Percentiles rank a stretch among this genome's conserved stretches.
These are phyloP conservation scores for Salvia sclarea DNA, from an alignment of 305 asterid genomes.

Conservation along the genomic window DNA sequence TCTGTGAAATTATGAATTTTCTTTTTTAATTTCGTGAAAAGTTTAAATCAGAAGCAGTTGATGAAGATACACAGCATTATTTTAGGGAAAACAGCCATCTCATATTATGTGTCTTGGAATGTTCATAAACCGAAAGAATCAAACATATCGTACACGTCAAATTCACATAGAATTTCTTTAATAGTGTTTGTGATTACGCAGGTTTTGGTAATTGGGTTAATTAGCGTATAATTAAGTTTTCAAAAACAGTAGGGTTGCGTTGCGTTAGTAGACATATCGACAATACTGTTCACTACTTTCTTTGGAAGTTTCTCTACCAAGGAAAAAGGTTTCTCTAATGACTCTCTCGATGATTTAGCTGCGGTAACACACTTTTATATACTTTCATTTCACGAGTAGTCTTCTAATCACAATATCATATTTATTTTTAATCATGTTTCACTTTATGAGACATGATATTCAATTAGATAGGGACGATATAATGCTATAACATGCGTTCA, in stretches of 20 bases:
- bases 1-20: background rate
- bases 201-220: background rate
- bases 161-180: background rate
- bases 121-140: background rate
- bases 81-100: background rate
- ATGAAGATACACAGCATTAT: background rate
- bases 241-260: background rate
- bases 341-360: background rate
- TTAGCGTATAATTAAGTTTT: background rate
- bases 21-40: too few species aligned
- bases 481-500: constrained; percentile 12
- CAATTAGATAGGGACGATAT: constrained; percentile 8
- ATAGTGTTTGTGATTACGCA: background rate
- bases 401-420: background rate
- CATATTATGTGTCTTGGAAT: background rate
- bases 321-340: background rate
- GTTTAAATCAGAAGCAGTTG: background rate
- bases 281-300: background rate
- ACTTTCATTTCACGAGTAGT: background rate
- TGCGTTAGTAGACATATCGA: background rate
- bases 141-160: background rate
- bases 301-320: constrained; percentile 1
- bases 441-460: constrained; percentile 16
- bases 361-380: background rate
- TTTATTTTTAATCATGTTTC: constrained; percentile 6